Conservation (phyloP, 2,329 filamentous ascomycete species). For the Reticulascus tulasneorum region DNA sequence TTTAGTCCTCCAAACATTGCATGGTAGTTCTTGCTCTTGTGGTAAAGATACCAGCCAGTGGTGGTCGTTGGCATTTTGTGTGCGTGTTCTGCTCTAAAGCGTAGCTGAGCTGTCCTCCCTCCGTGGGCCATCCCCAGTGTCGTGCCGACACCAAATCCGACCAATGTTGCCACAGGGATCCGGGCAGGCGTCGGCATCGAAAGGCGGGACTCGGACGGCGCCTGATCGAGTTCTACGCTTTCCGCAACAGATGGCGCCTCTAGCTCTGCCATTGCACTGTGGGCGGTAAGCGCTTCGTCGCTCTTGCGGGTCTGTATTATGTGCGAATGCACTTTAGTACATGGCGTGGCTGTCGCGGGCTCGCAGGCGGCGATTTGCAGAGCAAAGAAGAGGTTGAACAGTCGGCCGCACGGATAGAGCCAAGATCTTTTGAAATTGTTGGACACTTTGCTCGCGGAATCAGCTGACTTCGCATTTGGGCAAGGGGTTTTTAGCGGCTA, state of each 20-base stretch:
- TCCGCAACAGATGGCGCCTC: constrained; percentile 6
- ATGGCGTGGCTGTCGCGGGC: no score
- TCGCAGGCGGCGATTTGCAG: no score
- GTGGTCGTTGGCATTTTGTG: constrained; percentile 83
- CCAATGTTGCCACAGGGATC: constrained; percentile 58
- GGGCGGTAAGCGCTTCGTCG: no score
- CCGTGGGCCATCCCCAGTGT: constrained; percentile 69
- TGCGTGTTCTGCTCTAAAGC: constrained; percentile 93
- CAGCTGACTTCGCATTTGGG: constrained; percentile 27
- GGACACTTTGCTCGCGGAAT: constrained; percentile 17
- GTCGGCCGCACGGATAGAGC: no score
- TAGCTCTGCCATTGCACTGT: no score
- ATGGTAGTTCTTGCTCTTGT: constrained; percentile 96
- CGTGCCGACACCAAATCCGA: constrained; percentile 66
- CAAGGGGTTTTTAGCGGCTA: no score
- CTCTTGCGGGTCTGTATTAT: no score
- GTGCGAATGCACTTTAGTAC: no score
- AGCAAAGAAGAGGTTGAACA: no score
- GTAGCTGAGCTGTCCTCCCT: constrained; percentile 68
- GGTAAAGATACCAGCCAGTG: constrained; percentile 95
- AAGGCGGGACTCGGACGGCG: constrained; percentile 38
- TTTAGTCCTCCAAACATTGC: constrained; percentile 71
- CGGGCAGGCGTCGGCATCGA: constrained; percentile 63
- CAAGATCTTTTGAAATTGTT: no score
- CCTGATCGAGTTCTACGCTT: constrained; percentile 25